Evolutionary conservation across 768 basidiomycete species (phyloP).

Genomic region (Pulveroboletus sp.): DNA sequence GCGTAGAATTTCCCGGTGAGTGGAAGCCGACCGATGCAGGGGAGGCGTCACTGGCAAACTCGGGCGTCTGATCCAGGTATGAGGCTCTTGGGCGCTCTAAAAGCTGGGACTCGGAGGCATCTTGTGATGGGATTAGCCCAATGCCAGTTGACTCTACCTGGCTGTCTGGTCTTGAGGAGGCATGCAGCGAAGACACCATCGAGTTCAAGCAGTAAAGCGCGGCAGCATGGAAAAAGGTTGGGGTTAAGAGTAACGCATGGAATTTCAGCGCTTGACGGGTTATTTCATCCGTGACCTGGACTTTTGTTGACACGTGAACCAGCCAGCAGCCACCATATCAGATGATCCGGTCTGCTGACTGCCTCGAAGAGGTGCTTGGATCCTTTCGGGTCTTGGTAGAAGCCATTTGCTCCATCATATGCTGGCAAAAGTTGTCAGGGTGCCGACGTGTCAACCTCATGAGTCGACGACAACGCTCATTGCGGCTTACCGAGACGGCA

Average conservation of each 20-base stretch:
- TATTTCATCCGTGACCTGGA: neutral
- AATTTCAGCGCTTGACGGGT: neutral
- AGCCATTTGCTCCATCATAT: no score
- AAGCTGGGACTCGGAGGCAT: neutral
- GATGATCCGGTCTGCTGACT: neutral
- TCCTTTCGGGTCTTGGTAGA: no score
- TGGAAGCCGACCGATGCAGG: constrained; percentile 20
- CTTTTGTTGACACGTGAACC: constrained; percentile 5
- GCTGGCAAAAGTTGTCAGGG: no score
- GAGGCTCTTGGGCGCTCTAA: constrained; percentile 24
- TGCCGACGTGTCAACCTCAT: no score
- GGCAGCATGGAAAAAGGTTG: neutral
- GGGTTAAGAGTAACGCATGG: neutral
- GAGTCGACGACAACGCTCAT: no score
- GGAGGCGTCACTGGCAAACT: constrained; percentile 15
- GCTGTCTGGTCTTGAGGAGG: constrained; percentile 20
- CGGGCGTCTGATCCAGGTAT: constrained; percentile 23
- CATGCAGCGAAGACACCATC: constrained; percentile 4
- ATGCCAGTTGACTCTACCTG: constrained; percentile 12
- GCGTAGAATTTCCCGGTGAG: constrained; percentile 21
- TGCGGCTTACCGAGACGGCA: no score
- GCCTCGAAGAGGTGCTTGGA: neutral
- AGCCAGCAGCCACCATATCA: neutral
- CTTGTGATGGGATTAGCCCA: constrained; percentile 8
- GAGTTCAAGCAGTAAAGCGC: neutral